Evolutionary conservation across 2,329 filamentous ascomycete genomes (phyloP).

Genomic region (Neopestalotiopsis sp.): DNA sequence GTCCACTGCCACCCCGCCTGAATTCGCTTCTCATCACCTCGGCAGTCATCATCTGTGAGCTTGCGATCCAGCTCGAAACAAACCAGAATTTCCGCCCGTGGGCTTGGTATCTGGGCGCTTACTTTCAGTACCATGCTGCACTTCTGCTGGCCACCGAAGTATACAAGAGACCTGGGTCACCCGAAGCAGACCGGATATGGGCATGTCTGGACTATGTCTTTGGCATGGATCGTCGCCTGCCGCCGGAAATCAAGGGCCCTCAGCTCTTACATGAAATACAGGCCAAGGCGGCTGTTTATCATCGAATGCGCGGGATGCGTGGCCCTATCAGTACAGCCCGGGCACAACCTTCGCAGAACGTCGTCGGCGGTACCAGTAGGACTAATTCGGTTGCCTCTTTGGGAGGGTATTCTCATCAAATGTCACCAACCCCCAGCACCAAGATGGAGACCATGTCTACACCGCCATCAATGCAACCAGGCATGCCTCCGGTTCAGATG

Average conservation of each 20-base stretch:
- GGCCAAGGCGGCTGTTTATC: constrained; percentile 64
- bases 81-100: constrained; percentile 56
- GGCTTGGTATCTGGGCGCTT: constrained; percentile 74
- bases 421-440: constrained; percentile 19
- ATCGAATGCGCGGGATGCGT: constrained; percentile 61
- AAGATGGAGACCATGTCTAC: constrained; percentile 14
- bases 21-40: constrained; percentile 68
- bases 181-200: constrained; percentile 71
- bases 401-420: constrained; percentile 19
- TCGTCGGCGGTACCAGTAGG: constrained; percentile 33
- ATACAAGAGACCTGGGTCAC: constrained; percentile 60
- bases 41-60: constrained; percentile 56
- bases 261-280: constrained; percentile 67
- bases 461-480: constrained; percentile 10
- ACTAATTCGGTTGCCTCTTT: constrained; percentile 4
- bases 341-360: constrained; percentile 41
- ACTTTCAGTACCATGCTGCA: constrained; percentile 75
- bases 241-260: constrained; percentile 61
- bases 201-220: constrained; percentile 75
- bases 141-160: constrained; percentile 72
- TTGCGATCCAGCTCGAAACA: constrained; percentile 52
- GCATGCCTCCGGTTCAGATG: constrained; percentile 18
- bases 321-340: constrained; percentile 52
- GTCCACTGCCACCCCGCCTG: constrained; percentile 64
- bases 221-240: constrained; percentile 56